Percentiles rank a stretch among this genome's conserved stretches.
These are phyloP conservation scores for Gomphus sp. DNA, from an alignment of 1,284 basidiomycete species.

Conservation along the genomic window DNA sequence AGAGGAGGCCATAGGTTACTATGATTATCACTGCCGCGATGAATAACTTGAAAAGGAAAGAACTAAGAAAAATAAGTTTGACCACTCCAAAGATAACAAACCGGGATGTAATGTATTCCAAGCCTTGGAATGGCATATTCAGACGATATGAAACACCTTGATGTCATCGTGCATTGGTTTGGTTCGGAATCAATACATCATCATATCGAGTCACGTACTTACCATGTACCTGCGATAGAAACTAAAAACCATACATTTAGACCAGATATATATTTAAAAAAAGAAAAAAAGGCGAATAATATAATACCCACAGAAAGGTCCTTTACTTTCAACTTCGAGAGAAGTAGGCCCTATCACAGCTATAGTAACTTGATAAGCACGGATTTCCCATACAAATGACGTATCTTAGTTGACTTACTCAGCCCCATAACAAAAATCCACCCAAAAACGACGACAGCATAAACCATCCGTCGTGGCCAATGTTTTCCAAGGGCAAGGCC, in stretches of 20 bases:
- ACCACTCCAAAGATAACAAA: conserved; percentile 35
- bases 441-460: conserved; percentile 28
- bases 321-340: conserved; percentile 14
- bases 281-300: neutral
- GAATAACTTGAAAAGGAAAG: conserved; percentile 32
- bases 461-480: conserved; percentile 26
- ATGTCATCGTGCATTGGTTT: conserved; percentile 19
- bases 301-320: conserved; percentile 29
- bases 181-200: no score
- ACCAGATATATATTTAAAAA: no score
- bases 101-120: conserved; percentile 21
- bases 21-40: conserved; percentile 34
- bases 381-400: neutral
- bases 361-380: neutral
- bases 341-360: neutral
- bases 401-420: neutral
- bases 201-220: neutral
- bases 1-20: conserved; percentile 39
- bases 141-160: conserved; percentile 44
- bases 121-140: conserved; percentile 33
- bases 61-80: neutral
- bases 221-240: conserved; percentile 10
- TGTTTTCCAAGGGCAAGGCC: conserved; percentile 37
- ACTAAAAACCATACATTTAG: neutral
- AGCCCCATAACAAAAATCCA: conserved; percentile 33